These are phyloP conservation scores for Cordia subcordata DNA, from an alignment of 257 asterid species.

Conservation along the genomic window DNA sequence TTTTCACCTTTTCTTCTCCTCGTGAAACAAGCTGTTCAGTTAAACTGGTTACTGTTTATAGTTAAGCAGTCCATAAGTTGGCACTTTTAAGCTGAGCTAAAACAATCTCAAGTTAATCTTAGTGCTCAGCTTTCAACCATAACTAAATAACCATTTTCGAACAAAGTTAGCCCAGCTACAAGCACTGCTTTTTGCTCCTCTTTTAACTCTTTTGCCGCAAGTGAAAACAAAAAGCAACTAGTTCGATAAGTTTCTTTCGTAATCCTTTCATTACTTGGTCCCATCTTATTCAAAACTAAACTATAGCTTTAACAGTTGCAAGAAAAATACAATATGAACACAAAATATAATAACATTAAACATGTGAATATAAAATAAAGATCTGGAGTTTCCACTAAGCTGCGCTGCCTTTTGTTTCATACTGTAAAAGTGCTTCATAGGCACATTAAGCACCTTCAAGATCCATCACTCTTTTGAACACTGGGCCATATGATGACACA, in stretches of 20 bases:
- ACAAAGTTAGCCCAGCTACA: background rate
- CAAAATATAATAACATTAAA: background rate
- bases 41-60: background rate
- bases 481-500: conserved; percentile 37
- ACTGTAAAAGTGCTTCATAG: conserved; percentile 16
- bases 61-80: background rate
- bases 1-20: conserved; percentile 15
- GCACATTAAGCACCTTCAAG: conserved; percentile 27
- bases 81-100: background rate
- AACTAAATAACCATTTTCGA: background rate
- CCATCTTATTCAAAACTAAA: background rate
- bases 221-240: background rate
- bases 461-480: conserved; percentile 18
- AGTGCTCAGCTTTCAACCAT: background rate
- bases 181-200: background rate
- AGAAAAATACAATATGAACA: conserved; percentile 2
- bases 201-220: background rate
- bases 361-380: conserved; percentile 17
- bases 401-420: conserved; percentile 17
- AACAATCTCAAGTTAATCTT: background rate
- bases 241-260: background rate
- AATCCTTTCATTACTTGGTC: conserved; percentile 1
- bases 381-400: conserved; percentile 18
- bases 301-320: background rate
- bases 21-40: conserved; percentile 12